These are phyloP conservation scores for Pichia sp. DNA, from an alignment of 1,139 yeast species.

Conservation along the genomic window DNA sequence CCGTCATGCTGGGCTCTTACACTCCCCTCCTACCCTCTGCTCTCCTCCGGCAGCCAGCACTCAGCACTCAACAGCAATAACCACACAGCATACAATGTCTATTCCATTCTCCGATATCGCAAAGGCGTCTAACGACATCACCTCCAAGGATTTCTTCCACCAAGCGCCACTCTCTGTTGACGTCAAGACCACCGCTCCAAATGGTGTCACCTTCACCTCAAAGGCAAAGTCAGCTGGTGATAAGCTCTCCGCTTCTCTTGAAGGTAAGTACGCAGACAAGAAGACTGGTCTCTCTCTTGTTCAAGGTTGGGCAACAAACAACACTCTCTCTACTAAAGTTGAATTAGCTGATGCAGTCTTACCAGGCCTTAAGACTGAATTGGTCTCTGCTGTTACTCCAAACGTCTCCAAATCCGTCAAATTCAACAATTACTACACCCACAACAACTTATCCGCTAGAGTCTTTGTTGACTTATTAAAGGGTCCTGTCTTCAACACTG, in stretches of 20 bases:
- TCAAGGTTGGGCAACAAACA: slow-evolving; percentile 97
- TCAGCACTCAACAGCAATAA: too few species aligned
- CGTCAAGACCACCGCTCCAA: slow-evolving; percentile 90
- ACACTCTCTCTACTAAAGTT: slow-evolving; percentile 85
- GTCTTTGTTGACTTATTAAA: slow-evolving; percentile 92
- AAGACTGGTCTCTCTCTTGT: slow-evolving; percentile 88
- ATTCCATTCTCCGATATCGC: slow-evolving; percentile 86
- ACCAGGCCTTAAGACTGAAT: slow-evolving; percentile 92
- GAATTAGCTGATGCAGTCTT: slow-evolving; percentile 89
- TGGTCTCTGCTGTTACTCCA: slow-evolving; percentile 85
- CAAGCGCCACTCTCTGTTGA: slow-evolving; percentile 80
- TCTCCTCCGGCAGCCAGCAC: not conserved
- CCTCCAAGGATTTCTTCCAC: slow-evolving; percentile 92
- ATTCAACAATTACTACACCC: slow-evolving; percentile 86
- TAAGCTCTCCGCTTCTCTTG: slow-evolving; percentile 81
- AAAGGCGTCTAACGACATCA: slow-evolving; percentile 82
- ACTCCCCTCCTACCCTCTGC: not conserved
- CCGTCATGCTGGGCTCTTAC: too few species aligned
- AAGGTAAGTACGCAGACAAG: slow-evolving; percentile 92
- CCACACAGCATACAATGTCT: slow-evolving; percentile 33
- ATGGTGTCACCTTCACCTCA: slow-evolving; percentile 91
- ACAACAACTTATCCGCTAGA: slow-evolving; percentile 90
- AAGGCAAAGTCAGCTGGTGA: slow-evolving; percentile 80
- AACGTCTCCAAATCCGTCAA: slow-evolving; percentile 86
- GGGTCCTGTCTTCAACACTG: slow-evolving; percentile 95